Base-by-base conservation (phyloP, 306 rosid species). In the Chamaecrista fasciculata region DNA sequence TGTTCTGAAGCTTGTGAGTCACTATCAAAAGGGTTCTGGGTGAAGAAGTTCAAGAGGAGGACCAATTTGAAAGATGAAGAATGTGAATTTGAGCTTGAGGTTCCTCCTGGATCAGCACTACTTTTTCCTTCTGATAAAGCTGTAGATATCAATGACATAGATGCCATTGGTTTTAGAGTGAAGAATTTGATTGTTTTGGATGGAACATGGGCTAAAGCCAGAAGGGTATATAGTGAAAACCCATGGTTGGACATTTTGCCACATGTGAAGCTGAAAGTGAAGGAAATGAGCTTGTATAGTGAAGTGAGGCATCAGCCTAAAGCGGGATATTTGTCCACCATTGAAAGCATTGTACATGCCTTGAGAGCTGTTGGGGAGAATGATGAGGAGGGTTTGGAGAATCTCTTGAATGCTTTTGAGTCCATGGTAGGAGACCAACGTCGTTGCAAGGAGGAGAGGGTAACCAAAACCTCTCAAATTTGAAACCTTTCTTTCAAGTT, bases 141-240 rank as follows among this genome's bases (percentile, higher is more conserved):
- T 23, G 80, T 87, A 37, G 51, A 74, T 56, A 53, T 71, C 18
- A 49, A 66, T 23, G 78, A 77, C 12, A 67, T 85, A 11, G 69
- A 79, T 66, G 80, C 62, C 53, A 58, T 67, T 72, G 80, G 79
- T 65, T 66, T 77, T 21, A 57, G 80, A 72, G 87, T 92, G 62
- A 84, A 75, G 81, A 83, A 87, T 70, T 70, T 89, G 89, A 87
- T 89, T 59, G 91, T 92, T 36, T 66, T 86, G 53, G 96, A 92
- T 78, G 95, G 96, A 64, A 92, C 96, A 48, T 89, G 98, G 98
- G 82, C 98, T 5, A 92, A 92, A 85, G 98, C 98, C 21, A 92
- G 68, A 69, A 86, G 96, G 72, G 76, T 93, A 67, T 88, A 93
- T 63, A 69, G 77, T 23, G 96, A 93, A 62, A 93, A 90, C 71